Conservation (phyloP, 2,329 filamentous ascomycete species). For the Arthrobotrys pseudoclavata region DNA sequence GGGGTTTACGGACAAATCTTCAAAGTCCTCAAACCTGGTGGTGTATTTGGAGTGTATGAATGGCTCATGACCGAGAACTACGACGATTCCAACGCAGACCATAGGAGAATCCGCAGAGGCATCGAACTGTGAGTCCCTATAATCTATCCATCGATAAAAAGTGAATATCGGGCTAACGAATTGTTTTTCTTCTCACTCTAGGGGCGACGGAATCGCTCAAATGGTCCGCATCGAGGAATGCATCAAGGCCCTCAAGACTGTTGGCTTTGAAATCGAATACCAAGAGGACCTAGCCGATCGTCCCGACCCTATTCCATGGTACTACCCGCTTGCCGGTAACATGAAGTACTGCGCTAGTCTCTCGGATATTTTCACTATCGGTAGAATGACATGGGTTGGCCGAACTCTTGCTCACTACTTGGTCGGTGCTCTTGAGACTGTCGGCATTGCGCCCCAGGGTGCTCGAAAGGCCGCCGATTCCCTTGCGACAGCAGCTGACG, state of each 20-base stretch:
- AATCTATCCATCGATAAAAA: not conserved
- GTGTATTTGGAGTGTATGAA: constrained; percentile 96
- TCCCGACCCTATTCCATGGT: constrained; percentile 85
- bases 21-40: constrained; percentile 94
- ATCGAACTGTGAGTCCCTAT: constrained; percentile 78
- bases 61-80: constrained; percentile 99
- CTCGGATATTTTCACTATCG: constrained; percentile 84
- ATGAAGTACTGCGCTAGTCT: constrained; percentile 84
- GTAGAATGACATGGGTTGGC: constrained; percentile 89
- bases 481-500: constrained; percentile 83
- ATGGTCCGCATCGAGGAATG: constrained; percentile 91
- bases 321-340: constrained; percentile 89
- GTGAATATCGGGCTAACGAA: constrained; percentile 2
- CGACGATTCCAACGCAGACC: constrained; percentile 86
- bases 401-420: constrained; percentile 81
- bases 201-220: constrained; percentile 93
- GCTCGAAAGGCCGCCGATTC: constrained; percentile 97
- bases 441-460: constrained; percentile 81
- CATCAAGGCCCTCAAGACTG: constrained; percentile 83
- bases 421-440: constrained; percentile 80
- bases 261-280: constrained; percentile 85
- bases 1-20: constrained; percentile 95
- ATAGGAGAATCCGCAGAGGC: constrained; percentile 89
- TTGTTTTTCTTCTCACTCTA: constrained; percentile 8
- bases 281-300: constrained; percentile 88